phyloP scores from a whole-genome alignment of 2,329 filamentous ascomycete genomes.

The Ustilaginoidea virens region DNA sequence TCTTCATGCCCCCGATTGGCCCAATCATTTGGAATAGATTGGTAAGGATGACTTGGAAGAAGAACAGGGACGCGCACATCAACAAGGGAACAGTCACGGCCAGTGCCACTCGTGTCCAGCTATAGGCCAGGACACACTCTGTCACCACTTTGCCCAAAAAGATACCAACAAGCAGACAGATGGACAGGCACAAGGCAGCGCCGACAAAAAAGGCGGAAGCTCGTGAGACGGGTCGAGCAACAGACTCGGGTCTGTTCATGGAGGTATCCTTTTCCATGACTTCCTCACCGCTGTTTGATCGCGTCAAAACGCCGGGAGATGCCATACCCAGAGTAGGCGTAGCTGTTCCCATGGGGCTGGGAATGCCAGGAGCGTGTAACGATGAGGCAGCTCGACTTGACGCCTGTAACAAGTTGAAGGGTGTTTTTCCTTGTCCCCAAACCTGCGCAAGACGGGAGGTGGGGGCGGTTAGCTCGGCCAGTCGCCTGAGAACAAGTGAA shows the following conservation, averaged over 20 bases:
- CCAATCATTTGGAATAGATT: constrained; percentile 30
- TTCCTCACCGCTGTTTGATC: constrained; percentile 10
- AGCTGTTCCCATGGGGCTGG: constrained; percentile 6
- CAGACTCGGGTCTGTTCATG: constrained; percentile 18
- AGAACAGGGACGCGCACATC: constrained; percentile 19
- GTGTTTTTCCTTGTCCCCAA: constrained; percentile 10
- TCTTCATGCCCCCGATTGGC: constrained; percentile 26
- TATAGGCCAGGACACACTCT: constrained; percentile 21
- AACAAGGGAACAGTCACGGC: constrained; percentile 20
- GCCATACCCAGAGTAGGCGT: constrained; percentile 10
- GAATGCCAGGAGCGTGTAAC: constrained; percentile 6
- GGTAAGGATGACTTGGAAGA: constrained; percentile 27
- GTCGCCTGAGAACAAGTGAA: not conserved
- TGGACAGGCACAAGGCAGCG: constrained; percentile 19
- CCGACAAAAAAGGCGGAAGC: constrained; percentile 23
- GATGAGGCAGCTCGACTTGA: constrained; percentile 7
- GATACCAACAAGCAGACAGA: constrained; percentile 22
- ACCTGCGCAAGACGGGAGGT: constrained; percentile 7
- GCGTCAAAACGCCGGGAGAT: constrained; percentile 1
- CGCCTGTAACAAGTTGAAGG: constrained; percentile 7
- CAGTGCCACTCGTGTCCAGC: constrained; percentile 21
- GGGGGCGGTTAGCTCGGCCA: not conserved
- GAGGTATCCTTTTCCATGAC: constrained; percentile 11
- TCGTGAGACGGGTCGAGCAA: constrained; percentile 23
- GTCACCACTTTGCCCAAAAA: constrained; percentile 20